Conservation (phyloP, 371 early-diverging fungal species). For the Enteropsectra breve region DNA sequence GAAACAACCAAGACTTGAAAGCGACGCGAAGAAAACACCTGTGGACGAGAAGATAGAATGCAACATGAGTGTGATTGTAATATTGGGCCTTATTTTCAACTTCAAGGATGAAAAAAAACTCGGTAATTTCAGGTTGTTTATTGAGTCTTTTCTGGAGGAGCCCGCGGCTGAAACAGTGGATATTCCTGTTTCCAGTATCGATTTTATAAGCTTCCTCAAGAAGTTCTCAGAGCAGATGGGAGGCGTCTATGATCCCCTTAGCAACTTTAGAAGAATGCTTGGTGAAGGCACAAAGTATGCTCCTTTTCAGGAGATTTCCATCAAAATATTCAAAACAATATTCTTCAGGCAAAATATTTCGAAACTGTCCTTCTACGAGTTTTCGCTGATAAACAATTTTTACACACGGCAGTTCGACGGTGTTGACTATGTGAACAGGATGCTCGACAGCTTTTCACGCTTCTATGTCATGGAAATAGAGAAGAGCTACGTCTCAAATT, state of each 20-base stretch:
- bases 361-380: not conserved
- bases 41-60: no score
- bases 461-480: not conserved
- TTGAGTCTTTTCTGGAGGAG: not conserved
- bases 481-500: constrained; percentile 1
- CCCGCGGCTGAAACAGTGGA: not conserved
- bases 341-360: not conserved
- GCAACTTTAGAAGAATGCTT: not conserved
- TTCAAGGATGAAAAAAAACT: no score
- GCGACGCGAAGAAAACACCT: no score
- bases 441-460: not conserved
- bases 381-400: not conserved
- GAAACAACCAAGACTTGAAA: no score
- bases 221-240: not conserved
- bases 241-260: not conserved
- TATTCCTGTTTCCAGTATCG: not conserved
- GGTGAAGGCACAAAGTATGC: not conserved
- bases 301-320: not conserved
- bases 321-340: not conserved
- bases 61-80: no score
- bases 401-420: not conserved
- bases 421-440: not conserved
- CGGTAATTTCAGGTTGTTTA: not conserved
- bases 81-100: no score
- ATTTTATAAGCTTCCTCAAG: not conserved